Percentiles rank a stretch among this genome's conserved stretches.
Conservation (phyloP, 2,329 filamentous ascomycete genomes). For the Talaromyces piceae region DNA sequence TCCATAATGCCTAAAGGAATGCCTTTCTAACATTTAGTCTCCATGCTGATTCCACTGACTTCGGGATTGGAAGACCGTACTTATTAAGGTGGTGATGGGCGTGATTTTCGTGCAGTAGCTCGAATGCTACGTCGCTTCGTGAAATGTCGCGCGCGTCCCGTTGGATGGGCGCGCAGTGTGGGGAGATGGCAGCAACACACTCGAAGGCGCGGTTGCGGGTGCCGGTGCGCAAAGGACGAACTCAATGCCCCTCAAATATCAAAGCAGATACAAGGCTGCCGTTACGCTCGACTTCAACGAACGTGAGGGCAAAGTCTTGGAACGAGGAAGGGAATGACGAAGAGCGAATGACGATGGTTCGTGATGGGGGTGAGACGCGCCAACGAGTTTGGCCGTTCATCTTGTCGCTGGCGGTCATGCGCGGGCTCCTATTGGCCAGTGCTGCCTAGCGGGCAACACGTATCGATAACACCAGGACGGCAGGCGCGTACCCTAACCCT, state of each 20-base stretch:
- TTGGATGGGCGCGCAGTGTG: background rate
- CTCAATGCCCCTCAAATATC: background rate
- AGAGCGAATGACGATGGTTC: background rate
- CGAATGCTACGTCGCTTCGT: background rate
- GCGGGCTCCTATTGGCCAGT: background rate
- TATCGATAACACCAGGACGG: constrained; percentile 1
- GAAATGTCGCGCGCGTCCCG: background rate
- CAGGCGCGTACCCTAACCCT: constrained; percentile 1
- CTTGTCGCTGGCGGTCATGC: too few relatives aligned
- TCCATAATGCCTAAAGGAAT: constrained; percentile 4
- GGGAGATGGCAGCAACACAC: background rate
- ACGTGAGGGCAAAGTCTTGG: background rate
- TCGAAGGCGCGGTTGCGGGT: background rate
- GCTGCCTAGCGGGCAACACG: background rate
- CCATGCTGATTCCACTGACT: background rate
- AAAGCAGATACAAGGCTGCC: background rate
- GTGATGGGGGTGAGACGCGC: background rate
- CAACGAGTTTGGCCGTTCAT: background rate
- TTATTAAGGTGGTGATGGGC: background rate
- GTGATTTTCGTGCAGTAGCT: background rate
- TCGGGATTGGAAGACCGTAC: background rate
- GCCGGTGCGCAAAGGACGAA: background rate
- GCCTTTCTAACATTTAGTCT: too few relatives aligned
- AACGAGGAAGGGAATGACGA: background rate
- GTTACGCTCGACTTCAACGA: background rate